Evolutionary conservation across 225 moss, liverwort and hornwort species (phyloP).

Genomic region (Physcomitrellopsis africana): DNA sequence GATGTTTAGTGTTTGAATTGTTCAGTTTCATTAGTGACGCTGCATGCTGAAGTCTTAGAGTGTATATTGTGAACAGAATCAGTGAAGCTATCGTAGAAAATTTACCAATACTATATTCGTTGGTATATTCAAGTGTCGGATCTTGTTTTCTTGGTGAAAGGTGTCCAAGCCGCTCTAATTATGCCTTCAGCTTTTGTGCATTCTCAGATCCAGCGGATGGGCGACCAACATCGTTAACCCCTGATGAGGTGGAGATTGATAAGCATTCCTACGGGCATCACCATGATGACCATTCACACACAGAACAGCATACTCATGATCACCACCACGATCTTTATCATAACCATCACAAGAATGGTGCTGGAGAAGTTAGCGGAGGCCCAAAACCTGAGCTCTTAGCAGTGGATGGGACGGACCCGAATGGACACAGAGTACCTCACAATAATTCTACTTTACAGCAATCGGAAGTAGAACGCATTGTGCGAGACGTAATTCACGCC

Average conservation of each 20-base stretch:
- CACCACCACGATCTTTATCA: constrained; percentile 18
- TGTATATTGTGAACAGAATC: constrained; percentile 11
- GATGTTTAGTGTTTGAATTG: not conserved
- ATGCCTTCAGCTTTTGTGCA: constrained; percentile 27
- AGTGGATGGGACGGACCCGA: constrained; percentile 18
- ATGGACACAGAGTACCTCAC: constrained; percentile 36
- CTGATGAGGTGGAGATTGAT: constrained; percentile 53
- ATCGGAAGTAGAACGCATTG: constrained; percentile 78
- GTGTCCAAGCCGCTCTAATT: not conserved
- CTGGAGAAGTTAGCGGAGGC: constrained; percentile 32
- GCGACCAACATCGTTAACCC: constrained; percentile 58
- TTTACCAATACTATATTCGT: not conserved
- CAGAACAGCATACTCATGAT: constrained; percentile 27
- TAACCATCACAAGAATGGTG: constrained; percentile 5
- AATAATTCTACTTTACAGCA: constrained; percentile 60
- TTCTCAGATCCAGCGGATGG: constrained; percentile 90
- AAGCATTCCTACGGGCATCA: constrained; percentile 26
- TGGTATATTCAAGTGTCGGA: not conserved
- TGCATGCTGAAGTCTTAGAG: not conserved
- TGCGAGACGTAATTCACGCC: constrained; percentile 66
- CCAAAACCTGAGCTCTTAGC: constrained; percentile 59
- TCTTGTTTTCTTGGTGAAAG: constrained; percentile 11
- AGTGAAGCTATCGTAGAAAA: not conserved
- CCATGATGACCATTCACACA: constrained; percentile 24
- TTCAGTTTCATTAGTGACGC: not conserved